Conservation (phyloP, 805 yeast species). For the Priceomyces castillae region DNA sequence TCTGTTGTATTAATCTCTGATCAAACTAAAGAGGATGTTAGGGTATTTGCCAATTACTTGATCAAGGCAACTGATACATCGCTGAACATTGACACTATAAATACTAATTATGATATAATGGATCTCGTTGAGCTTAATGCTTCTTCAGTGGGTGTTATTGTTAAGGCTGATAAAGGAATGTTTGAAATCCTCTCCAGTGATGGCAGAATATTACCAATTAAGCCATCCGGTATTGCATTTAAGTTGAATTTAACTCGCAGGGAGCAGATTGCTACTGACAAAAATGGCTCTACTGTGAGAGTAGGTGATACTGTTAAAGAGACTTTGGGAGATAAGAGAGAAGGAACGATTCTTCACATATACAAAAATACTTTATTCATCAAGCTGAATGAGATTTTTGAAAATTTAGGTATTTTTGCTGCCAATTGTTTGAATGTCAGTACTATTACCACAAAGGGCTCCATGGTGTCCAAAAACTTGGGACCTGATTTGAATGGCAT, state of each 20-base stretch:
- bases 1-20: slow-evolving; percentile 89
- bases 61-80: slow-evolving; percentile 90
- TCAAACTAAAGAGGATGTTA: slow-evolving; percentile 81
- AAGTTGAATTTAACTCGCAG: slow-evolving; percentile 63
- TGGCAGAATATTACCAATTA: slow-evolving; percentile 67
- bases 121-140: slow-evolving; percentile 88
- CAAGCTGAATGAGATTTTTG: slow-evolving; percentile 73
- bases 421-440: slow-evolving; percentile 71
- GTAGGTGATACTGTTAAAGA: slow-evolving; percentile 95
- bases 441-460: slow-evolving; percentile 82
- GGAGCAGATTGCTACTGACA: slow-evolving; percentile 83
- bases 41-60: slow-evolving; percentile 89
- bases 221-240: slow-evolving; percentile 80
- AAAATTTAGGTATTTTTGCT: slow-evolving; percentile 90
- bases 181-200: slow-evolving; percentile 79
- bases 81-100: slow-evolving; percentile 49
- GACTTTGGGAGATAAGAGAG: slow-evolving; percentile 65
- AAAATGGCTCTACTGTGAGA: slow-evolving; percentile 76
- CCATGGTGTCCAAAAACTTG: slow-evolving; percentile 52
- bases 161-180: slow-evolving; percentile 84
- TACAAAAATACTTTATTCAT: slow-evolving; percentile 77
- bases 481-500: slow-evolving; percentile 73
- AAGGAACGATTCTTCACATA: slow-evolving; percentile 84
- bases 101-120: slow-evolving; percentile 80
- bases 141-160: slow-evolving; percentile 82